phyloP scores from a whole-genome alignment of 306 rosid genomes.

The Corylus americana region DNA sequence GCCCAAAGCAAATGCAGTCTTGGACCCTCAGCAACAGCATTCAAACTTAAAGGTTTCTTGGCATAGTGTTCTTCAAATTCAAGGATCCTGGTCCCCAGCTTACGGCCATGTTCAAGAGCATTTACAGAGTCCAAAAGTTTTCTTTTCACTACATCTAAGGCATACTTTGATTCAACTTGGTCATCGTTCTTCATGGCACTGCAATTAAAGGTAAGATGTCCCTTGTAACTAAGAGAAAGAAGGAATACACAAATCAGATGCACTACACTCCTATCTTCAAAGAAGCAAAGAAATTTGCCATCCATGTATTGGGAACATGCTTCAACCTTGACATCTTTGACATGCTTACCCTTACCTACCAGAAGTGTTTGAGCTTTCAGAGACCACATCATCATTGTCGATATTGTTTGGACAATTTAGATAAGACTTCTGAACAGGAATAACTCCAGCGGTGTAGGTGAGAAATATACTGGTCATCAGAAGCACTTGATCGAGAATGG shows the following conservation, averaged over 20 bases:
- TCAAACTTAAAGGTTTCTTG: slow-evolving; percentile 72
- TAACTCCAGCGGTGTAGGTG: slow-evolving; percentile 82
- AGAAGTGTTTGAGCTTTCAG: slow-evolving; percentile 57
- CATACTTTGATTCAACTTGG: slow-evolving; percentile 50
- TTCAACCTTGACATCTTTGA: slow-evolving; percentile 41
- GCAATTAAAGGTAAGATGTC: slow-evolving; percentile 36
- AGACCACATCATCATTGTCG: slow-evolving; percentile 39
- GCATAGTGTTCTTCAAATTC: slow-evolving; percentile 34
- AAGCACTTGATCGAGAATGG: slow-evolving; percentile 77
- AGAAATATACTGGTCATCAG: slow-evolving; percentile 83
- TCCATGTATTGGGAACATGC: slow-evolving; percentile 23
- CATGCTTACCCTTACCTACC: slow-evolving; percentile 97
- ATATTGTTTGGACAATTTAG: slow-evolving; percentile 41
- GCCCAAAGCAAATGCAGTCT: slow-evolving; percentile 84
- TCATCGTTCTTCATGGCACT: slow-evolving; percentile 49
- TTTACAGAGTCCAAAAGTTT: slow-evolving; percentile 70
- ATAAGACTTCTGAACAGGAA: slow-evolving; percentile 57
- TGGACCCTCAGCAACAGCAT: slow-evolving; percentile 83
- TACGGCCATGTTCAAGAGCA: slow-evolving; percentile 57
- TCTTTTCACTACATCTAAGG: slow-evolving; percentile 61
- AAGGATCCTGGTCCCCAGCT: slow-evolving; percentile 48
- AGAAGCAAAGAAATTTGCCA: slow-evolving; percentile 15
- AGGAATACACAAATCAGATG: slow-evolving; percentile 7
- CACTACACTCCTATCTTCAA: slow-evolving; percentile 13
- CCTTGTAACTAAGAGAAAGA: slow-evolving; percentile 31